A percentile compares a stretch with the other conserved stretches of the same genome.
Conservation (phyloP, 768 basidiomycete genomes). For the Leccinum variicolor region DNA sequence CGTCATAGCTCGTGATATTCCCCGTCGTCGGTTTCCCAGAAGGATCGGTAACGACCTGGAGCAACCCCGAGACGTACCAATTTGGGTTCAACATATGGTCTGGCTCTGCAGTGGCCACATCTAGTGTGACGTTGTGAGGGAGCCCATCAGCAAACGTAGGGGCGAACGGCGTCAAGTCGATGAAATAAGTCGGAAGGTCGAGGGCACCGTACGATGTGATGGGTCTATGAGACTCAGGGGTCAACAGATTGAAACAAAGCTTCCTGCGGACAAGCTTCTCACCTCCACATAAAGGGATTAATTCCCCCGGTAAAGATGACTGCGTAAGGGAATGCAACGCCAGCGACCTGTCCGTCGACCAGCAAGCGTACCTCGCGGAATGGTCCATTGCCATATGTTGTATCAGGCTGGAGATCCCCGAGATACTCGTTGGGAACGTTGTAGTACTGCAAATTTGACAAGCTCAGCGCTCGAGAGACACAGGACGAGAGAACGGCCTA, state of each 20-base stretch:
- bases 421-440: conserved; percentile 64
- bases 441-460: conserved; percentile 49
- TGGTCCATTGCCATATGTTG: conserved; percentile 48
- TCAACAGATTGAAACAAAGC: background rate
- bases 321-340: conserved; percentile 54
- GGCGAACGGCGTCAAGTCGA: conserved; percentile 77
- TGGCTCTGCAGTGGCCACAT: conserved; percentile 67
- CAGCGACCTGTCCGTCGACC: conserved; percentile 54
- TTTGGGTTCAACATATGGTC: conserved; percentile 67
- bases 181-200: conserved; percentile 72
- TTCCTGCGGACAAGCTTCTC: conserved; percentile 1
- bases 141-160: conserved; percentile 64
- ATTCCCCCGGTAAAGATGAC: conserved; percentile 76
- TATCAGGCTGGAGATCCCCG: conserved; percentile 46
- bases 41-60: conserved; percentile 67
- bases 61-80: conserved; percentile 70
- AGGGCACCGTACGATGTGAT: conserved; percentile 75
- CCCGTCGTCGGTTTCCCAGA: conserved; percentile 67
- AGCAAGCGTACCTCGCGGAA: conserved; percentile 62
- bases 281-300: conserved; percentile 69
- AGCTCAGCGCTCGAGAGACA: background rate
- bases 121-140: conserved; percentile 68
- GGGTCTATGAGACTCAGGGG: conserved; percentile 39
- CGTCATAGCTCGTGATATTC: conserved; percentile 56
- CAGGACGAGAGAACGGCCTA: conserved; percentile 25